phyloP scores from a whole-genome alignment of 305 asterid genomes.

The Fraxinus sp. region DNA sequence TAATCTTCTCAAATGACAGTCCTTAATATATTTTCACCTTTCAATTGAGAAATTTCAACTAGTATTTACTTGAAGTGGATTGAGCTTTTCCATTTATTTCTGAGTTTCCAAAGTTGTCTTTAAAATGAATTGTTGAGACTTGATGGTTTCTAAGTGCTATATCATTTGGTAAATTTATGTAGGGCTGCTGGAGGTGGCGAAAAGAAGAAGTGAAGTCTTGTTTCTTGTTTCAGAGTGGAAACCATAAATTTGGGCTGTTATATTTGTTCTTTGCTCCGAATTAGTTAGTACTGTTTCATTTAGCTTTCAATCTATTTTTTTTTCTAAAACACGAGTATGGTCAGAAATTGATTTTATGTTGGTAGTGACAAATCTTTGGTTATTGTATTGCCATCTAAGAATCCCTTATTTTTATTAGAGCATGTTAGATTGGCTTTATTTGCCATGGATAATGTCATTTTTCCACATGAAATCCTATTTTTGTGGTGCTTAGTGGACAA shows the following conservation, averaged over 20 bases:
- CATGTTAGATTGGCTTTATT: no score
- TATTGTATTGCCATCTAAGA: background rate
- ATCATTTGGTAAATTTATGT: constrained; percentile 16
- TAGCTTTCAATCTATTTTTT: background rate
- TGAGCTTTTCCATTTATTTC: background rate
- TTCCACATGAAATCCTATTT: no score
- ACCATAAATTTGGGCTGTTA: no score
- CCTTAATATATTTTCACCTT: background rate
- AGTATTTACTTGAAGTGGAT: background rate
- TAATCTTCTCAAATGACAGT: constrained; percentile 19
- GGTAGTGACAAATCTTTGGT: background rate
- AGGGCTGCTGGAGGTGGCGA: constrained; percentile 94
- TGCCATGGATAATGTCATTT: no score
- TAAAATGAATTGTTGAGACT: no score
- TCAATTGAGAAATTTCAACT: background rate
- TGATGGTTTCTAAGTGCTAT: background rate
- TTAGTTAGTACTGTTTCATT: background rate
- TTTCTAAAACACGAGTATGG: background rate
- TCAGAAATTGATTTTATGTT: background rate
- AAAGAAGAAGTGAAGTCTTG: constrained; percentile 67
- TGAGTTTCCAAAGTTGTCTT: background rate
- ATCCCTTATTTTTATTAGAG: no score
- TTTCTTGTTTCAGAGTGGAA: constrained; percentile 11
- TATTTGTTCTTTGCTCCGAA: background rate
- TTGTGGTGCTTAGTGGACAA: no score